These are phyloP conservation scores for Cyclostephanos invisitatus DNA, from an alignment of 108 stramenopile genomes.

Conservation along the genomic window DNA sequence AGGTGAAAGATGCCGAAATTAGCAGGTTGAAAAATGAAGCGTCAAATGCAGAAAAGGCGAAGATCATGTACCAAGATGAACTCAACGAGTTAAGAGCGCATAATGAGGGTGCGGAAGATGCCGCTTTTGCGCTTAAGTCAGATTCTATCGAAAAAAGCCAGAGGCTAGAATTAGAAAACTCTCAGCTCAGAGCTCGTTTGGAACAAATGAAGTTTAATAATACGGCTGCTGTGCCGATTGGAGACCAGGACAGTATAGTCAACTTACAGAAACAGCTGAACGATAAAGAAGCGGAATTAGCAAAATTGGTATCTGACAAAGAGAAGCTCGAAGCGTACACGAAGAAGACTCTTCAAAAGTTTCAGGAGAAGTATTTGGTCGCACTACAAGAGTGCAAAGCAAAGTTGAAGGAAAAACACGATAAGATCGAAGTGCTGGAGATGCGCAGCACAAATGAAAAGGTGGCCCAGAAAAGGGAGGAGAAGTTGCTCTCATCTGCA, in stretches of 20 bases:
- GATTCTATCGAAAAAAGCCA: slow-evolving; percentile 64
- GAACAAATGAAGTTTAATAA: slow-evolving; percentile 46
- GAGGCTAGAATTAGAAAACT: slow-evolving; percentile 79
- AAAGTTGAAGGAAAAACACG: slow-evolving; percentile 91
- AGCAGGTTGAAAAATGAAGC: slow-evolving; percentile 64
- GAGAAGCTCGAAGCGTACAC: slow-evolving; percentile 94
- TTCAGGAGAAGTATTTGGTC: slow-evolving; percentile 94
- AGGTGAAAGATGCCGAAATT: slow-evolving; percentile 61
- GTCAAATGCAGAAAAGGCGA: slow-evolving; percentile 67
- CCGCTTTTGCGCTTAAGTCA: slow-evolving; percentile 42
- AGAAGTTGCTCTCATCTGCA: slow-evolving; percentile 84
- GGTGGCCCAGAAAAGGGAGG: slow-evolving; percentile 88
- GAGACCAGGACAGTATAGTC: slow-evolving; percentile 25
- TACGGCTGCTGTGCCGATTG: slow-evolving; percentile 27
- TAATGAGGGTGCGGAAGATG: slow-evolving; percentile 63
- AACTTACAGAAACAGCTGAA: slow-evolving; percentile 66
- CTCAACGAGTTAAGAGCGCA: slow-evolving; percentile 74
- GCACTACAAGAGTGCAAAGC: slow-evolving; percentile 90
- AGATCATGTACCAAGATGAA: slow-evolving; percentile 82
- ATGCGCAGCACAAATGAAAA: slow-evolving; percentile 80
- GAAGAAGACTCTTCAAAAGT: slow-evolving; percentile 89
- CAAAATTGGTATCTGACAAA: slow-evolving; percentile 85
- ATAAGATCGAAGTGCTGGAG: slow-evolving; percentile 49
- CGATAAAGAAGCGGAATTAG: slow-evolving; percentile 72
- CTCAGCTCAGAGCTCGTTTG: slow-evolving; percentile 67